Base-by-base conservation (phyloP, 805 yeast genomes). In the Candida gorgasii region DNA sequence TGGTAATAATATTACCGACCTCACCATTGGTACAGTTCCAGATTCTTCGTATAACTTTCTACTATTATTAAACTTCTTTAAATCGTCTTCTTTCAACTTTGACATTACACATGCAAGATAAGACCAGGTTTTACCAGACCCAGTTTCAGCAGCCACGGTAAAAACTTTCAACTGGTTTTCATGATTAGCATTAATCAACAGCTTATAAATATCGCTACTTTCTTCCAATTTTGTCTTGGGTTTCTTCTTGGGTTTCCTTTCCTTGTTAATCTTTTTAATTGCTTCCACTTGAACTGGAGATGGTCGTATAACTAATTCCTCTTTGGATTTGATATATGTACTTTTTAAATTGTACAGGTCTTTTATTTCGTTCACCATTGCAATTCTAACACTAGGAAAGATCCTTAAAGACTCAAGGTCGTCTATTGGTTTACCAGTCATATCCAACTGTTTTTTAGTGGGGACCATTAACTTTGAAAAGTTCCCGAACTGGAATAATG, bases 71-170 rank as follows among this genome's bases (percentile, higher is more conserved):
- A 55, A 66, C 2, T 53, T 36, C 6, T 52, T 53, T 9, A 61
- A 45, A 43, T 83, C 82, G 39, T 76, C 79, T 44, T 82, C 81
- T 46, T 80, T 77, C 48, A 90, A 62, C 48, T 78, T 79, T 36
- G 88, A 84, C 28, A 90, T 49, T 26, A 92, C 48, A 0, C 96
- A 90, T 0, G 86, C 80, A 46, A 93, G 58, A 56, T 90, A 92
- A 0, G 97, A 89, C 82, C 96, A 81, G 0, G 99, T 92, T 58
- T 92, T 92, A 7, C 99, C 99, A 0, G 96, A 85, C 0, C 99
- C 99, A 0, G 99, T 92, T 59, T 93, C 98, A 2, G 97, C 96
- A 0, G 98, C 97, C 42, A 92, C 62, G 2, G 93, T 79, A 68
- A 79, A 88, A 0, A 83, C 75, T 50, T 81, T 80, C 37, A 81